Conservation (phyloP, 2,329 filamentous ascomycete genomes). For the Xylariaceae sp. region DNA sequence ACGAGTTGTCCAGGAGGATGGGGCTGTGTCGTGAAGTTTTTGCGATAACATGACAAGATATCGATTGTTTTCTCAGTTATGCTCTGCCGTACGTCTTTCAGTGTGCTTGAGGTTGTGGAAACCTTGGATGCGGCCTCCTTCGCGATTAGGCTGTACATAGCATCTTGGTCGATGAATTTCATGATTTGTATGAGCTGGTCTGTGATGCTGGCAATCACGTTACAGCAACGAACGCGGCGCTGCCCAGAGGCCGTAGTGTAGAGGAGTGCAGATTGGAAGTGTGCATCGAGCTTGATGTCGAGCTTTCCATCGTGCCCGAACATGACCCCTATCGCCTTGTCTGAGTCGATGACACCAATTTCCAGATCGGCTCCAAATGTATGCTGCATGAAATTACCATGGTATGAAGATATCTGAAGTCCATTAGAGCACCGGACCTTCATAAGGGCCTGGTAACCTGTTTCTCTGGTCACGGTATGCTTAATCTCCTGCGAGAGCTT, state of each 20-base stretch:
- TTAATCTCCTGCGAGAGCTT: slow-evolving; percentile 81
- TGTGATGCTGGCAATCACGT: slow-evolving; percentile 87
- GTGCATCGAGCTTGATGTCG: slow-evolving; percentile 92
- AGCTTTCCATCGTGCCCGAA: slow-evolving; percentile 97
- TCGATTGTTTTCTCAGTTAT: slow-evolving; percentile 91
- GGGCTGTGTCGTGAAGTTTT: slow-evolving; percentile 75
- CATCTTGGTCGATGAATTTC: slow-evolving; percentile 94
- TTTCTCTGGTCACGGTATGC: slow-evolving; percentile 81
- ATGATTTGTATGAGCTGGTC: slow-evolving; percentile 78
- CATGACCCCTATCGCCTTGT: slow-evolving; percentile 86
- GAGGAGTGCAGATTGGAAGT: slow-evolving; percentile 91
- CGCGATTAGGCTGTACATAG: slow-evolving; percentile 78
- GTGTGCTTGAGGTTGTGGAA: slow-evolving; percentile 57
- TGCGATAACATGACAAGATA: slow-evolving; percentile 84
- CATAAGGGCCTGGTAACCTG: slow-evolving; percentile 93
- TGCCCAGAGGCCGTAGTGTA: slow-evolving; percentile 91
- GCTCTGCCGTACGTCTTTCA: slow-evolving; percentile 79
- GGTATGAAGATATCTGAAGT: slow-evolving; percentile 86
- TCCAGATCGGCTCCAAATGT: slow-evolving; percentile 93
- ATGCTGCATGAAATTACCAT: slow-evolving; percentile 94
- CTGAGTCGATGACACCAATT: slow-evolving; percentile 84
- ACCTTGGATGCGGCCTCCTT: slow-evolving; percentile 93
- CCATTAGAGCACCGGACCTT: slow-evolving; percentile 98
- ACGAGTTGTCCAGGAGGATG: slow-evolving; percentile 91
- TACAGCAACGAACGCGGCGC: slow-evolving; percentile 84